phyloP scores from a whole-genome alignment of 805 yeast genomes.

The Pachysolen tannophilus region DNA sequence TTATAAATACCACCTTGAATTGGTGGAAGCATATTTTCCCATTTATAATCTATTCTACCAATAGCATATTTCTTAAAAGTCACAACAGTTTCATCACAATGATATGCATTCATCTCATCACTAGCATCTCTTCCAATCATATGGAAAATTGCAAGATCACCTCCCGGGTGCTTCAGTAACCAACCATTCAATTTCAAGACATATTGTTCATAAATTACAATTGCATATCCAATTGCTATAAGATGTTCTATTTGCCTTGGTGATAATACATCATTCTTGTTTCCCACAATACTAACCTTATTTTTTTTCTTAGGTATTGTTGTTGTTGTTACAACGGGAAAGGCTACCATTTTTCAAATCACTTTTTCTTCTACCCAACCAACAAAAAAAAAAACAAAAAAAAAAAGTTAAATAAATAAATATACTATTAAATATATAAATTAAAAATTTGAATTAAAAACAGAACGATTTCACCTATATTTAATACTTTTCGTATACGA shows the following conservation, averaged over 20 bases:
- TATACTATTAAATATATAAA: no score
- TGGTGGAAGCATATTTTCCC: constrained; percentile 81
- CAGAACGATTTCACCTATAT: no score
- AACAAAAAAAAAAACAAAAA: no score
- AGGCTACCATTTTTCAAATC: no score
- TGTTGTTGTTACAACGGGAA: no score
- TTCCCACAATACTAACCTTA: no score
- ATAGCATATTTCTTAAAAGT: constrained; percentile 51
- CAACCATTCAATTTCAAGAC: constrained; percentile 65
- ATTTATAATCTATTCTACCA: constrained; percentile 54
- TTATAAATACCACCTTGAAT: constrained; percentile 69
- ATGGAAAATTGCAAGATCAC: constrained; percentile 76
- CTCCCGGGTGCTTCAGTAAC: constrained; percentile 80
- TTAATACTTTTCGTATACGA: no score
- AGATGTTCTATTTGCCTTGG: constrained; percentile 44
- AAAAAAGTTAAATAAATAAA: no score
- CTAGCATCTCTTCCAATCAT: constrained; percentile 87
- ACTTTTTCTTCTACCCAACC: no score
- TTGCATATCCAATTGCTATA: constrained; percentile 59
- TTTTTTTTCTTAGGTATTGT: no score
- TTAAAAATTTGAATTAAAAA: no score
- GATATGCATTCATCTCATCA: constrained; percentile 85
- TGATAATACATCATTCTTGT: constrained; percentile 20
- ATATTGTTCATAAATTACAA: constrained; percentile 54
- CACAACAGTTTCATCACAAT: constrained; percentile 46